These are phyloP conservation scores for Aureobasidium vineae DNA, from an alignment of 2,329 filamentous ascomycete genomes.

Conservation along the genomic window DNA sequence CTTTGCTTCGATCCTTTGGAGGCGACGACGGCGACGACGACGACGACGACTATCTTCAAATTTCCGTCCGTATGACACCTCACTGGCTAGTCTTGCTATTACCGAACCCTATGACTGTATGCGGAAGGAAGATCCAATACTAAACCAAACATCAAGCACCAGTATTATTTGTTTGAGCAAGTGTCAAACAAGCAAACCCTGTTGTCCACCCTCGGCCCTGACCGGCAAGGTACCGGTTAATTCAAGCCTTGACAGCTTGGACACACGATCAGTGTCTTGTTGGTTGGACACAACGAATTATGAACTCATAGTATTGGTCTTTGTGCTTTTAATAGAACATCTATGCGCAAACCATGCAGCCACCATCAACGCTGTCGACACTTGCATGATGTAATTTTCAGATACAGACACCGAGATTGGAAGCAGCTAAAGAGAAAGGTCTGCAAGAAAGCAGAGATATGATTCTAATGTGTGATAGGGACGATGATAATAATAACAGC, in stretches of 20 bases:
- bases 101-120: background rate
- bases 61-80: background rate
- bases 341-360: background rate
- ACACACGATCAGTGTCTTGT: background rate
- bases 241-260: background rate
- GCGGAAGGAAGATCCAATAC: conserved; percentile 2
- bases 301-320: conserved; percentile 2
- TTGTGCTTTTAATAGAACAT: conserved; percentile 1
- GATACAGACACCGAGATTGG: background rate
- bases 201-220: background rate
- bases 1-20: background rate
- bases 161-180: conserved; percentile 21
- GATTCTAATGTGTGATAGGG: background rate
- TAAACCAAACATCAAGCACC: background rate
- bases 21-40: background rate
- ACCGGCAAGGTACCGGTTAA: conserved; percentile 6
- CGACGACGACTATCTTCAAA: background rate
- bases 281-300: background rate
- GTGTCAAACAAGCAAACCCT: conserved; percentile 25
- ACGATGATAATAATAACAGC: background rate
- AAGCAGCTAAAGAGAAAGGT: background rate
- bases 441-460: background rate
- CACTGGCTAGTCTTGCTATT: background rate
- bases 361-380: background rate
- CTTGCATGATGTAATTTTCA: background rate